Conservation (phyloP, 148 eudicot genomes). For the Vaccinium darrowii region DNA sequence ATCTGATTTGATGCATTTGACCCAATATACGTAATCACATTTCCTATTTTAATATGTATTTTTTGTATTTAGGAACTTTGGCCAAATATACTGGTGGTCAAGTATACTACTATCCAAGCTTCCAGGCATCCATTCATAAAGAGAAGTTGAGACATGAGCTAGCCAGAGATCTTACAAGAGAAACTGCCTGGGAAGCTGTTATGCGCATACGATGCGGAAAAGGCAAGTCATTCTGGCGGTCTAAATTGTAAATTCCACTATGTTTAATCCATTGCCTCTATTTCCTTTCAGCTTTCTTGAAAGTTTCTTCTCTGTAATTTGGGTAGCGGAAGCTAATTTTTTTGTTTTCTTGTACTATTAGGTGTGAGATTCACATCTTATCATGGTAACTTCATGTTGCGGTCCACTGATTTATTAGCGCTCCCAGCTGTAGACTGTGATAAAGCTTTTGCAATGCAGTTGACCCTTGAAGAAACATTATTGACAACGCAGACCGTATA, state of each 20-base stretch:
- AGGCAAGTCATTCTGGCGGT: constrained; percentile 38
- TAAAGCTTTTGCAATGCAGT: constrained; percentile 88
- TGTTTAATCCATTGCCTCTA: constrained; percentile 10
- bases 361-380: constrained; percentile 91
- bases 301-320: neutral
- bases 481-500: constrained; percentile 71
- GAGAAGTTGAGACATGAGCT: constrained; percentile 89
- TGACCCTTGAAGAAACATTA: constrained; percentile 85
- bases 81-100: constrained; percentile 98
- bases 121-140: constrained; percentile 60
- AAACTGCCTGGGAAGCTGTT: constrained; percentile 99
- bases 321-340: constrained; percentile 1
- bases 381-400: constrained; percentile 96
- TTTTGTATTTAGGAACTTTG: constrained; percentile 56
- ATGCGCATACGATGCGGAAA: constrained; percentile 97
- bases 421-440: constrained; percentile 99
- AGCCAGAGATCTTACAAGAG: constrained; percentile 90
- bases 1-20: neutral
- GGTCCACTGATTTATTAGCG: constrained; percentile 94
- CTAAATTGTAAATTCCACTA: neutral
- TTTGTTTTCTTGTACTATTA: constrained; percentile 23
- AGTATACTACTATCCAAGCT: constrained; percentile 79
- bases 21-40: neutral
- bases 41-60: neutral
- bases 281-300: neutral